Base-by-base conservation (phyloP, 2,329 filamentous ascomycete species). In the Esteya vermicola region DNA sequence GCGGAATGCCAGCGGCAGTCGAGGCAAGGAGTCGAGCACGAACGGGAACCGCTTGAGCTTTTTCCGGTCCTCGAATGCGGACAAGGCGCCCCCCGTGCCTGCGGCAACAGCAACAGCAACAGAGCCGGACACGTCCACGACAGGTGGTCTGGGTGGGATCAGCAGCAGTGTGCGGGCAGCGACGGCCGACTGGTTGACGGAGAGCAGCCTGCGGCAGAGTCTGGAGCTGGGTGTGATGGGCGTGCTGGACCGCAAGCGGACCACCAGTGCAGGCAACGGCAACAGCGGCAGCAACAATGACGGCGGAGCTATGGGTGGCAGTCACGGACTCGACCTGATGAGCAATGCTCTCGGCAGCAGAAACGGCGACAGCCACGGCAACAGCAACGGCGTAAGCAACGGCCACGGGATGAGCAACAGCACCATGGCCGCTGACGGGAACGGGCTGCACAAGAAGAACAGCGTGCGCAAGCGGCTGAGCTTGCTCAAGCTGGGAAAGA, bases 391-490 rank as follows among this genome's bases (percentile, higher is more conserved):
- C 14, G 43, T 30, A 27, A 39, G 33, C 26, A 37, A 43, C 22
- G 28, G 33, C 38, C 39, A 20, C 34, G 16, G 35, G 23, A 14
- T 4, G 9, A 14, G 16, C 14, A 19, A 27, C 5, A 19, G 20
- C 36, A 18, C 22, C 9, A 20, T n/a, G 16, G 16, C 9, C 9
- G 35, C 19, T 1, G 50, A 53, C 25, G 43, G 41, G 20, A 44
- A 47, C 12, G 57, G 60, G 4, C 52, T 62, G 28, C 55, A 58
- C 41, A 67, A 68, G 52, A 71, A 72, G 39, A 73, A 72, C 27
- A 81, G 77, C 43, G 72, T 93, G 48, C 76, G 79, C 60, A 89
- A 85, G 62, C 64, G 85, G 52, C 66, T 93, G 48, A 91, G 83
- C 55, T 65, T 86, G 51, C 65, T 93, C 52, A 83, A 81, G 55